phyloP scores from a whole-genome alignment of 352 stramenopile species.

The Blastocystis sp. region DNA sequence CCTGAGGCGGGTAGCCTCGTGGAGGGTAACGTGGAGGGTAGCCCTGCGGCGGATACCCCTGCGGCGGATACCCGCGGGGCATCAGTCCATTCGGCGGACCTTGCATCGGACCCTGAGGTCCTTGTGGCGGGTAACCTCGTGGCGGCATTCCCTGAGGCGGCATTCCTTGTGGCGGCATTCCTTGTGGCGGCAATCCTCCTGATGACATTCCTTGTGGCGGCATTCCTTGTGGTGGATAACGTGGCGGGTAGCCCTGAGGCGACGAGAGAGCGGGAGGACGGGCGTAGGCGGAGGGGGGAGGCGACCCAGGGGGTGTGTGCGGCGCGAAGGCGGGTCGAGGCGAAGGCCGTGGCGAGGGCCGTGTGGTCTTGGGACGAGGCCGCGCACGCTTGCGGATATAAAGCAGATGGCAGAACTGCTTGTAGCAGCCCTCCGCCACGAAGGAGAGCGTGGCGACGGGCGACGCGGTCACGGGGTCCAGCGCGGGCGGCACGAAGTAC shows the following conservation, averaged over 20 bases:
- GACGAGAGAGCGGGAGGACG: not conserved
- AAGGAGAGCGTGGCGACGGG: constrained; percentile 41
- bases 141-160: not conserved
- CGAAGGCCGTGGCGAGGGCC: not conserved
- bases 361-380: not conserved
- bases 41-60: not conserved
- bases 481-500: constrained; percentile 39
- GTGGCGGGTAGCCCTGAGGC: not conserved
- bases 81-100: not conserved
- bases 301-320: not conserved
- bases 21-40: not conserved
- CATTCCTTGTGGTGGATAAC: not conserved
- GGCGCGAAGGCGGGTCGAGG: not conserved
- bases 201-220: not conserved
- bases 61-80: not conserved
- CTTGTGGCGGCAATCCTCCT: not conserved
- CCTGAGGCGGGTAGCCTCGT: not conserved
- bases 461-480: constrained; percentile 34
- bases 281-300: constrained; percentile 11
- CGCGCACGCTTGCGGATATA: constrained; percentile 32
- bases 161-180: not conserved
- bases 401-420: constrained; percentile 50
- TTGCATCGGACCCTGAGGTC: not conserved
- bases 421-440: constrained; percentile 26
- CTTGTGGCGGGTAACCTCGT: not conserved